Percentiles rank a stretch among this genome's conserved stretches.
Evolutionary conservation across 495 filamentous ascomycete genomes (phyloP).

Genomic region (Penicillium angulare): DNA sequence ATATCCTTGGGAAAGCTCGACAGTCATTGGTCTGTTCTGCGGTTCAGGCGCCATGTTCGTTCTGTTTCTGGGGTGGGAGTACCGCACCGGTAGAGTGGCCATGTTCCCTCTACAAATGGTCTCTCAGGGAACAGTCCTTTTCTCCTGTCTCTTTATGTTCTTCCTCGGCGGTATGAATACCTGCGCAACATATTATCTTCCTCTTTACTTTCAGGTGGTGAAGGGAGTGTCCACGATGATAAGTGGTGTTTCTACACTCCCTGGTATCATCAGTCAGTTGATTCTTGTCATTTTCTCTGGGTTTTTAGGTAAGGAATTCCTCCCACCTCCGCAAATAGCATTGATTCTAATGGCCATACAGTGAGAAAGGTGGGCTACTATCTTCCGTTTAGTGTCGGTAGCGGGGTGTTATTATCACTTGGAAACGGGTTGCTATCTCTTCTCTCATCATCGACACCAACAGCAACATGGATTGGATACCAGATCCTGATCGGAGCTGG

Average conservation of each 20-base stretch:
- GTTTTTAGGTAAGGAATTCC: neutral
- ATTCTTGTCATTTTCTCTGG: conserved; percentile 46
- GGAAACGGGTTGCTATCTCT: conserved; percentile 52
- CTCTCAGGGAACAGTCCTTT: conserved; percentile 28
- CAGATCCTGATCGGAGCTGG: conserved; percentile 55
- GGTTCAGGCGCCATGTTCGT: conserved; percentile 42
- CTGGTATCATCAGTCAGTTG: conserved; percentile 48
- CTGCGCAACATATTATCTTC: conserved; percentile 30
- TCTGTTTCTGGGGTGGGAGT: conserved; percentile 47
- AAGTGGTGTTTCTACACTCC: conserved; percentile 38
- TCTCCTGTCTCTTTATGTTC: conserved; percentile 22
- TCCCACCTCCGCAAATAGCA: neutral
- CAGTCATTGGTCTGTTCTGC: conserved; percentile 50
- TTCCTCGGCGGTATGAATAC: conserved; percentile 18
- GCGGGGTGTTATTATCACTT: conserved; percentile 30
- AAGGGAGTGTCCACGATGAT: conserved; percentile 24
- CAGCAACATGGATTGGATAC: conserved; percentile 54
- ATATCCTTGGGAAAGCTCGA: conserved; percentile 44
- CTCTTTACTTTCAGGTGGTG: conserved; percentile 42
- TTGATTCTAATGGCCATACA: conserved; percentile 7
- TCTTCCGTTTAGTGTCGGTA: conserved; percentile 40
- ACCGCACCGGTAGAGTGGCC: conserved; percentile 43
- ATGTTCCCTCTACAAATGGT: conserved; percentile 47
- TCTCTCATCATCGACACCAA: conserved; percentile 37
- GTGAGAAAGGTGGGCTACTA: conserved; percentile 49